phyloP scores from a whole-genome alignment of 495 filamentous ascomycete genomes.

The Xanthoparmelia taractica region DNA sequence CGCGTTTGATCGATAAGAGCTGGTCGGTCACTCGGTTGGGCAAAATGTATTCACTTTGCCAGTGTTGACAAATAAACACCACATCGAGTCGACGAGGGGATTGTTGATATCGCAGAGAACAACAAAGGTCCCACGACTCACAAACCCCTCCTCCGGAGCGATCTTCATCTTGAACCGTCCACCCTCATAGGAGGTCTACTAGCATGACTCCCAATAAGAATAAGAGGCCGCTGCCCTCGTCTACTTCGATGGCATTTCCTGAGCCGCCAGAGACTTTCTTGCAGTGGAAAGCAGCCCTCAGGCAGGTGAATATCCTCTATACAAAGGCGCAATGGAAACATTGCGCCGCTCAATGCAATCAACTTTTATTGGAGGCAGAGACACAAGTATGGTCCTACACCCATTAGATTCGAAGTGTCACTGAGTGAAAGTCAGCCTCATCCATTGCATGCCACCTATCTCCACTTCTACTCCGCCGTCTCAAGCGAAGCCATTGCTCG shows the following conservation, averaged over 20 bases:
- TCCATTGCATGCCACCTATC: slow-evolving; percentile 34
- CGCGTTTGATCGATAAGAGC: not conserved
- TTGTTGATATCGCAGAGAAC: not conserved
- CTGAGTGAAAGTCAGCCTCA: slow-evolving; percentile 29
- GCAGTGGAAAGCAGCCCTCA: slow-evolving; percentile 34
- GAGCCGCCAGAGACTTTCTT: slow-evolving; percentile 22
- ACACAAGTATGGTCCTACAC: slow-evolving; percentile 27
- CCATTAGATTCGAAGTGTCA: not conserved
- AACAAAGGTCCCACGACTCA: not conserved
- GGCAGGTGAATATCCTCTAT: slow-evolving; percentile 35
- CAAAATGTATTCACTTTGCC: not conserved
- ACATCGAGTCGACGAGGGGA: not conserved
- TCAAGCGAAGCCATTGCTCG: slow-evolving; percentile 39
- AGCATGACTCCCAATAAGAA: slow-evolving; percentile 22
- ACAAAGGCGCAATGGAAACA: slow-evolving; percentile 40
- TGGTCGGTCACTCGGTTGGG: not conserved
- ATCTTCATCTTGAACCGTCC: not conserved
- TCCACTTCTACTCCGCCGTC: slow-evolving; percentile 42
- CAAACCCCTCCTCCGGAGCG: not conserved
- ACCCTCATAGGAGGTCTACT: not conserved
- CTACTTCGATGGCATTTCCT: slow-evolving; percentile 19
- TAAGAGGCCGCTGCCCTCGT: slow-evolving; percentile 24
- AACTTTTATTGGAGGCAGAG: slow-evolving; percentile 29
- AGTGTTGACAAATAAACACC: not conserved
- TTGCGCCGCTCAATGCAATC: slow-evolving; percentile 34